These are phyloP conservation scores for Penicillium coprophilum DNA, from an alignment of 495 filamentous ascomycete species.

Conservation along the genomic window DNA sequence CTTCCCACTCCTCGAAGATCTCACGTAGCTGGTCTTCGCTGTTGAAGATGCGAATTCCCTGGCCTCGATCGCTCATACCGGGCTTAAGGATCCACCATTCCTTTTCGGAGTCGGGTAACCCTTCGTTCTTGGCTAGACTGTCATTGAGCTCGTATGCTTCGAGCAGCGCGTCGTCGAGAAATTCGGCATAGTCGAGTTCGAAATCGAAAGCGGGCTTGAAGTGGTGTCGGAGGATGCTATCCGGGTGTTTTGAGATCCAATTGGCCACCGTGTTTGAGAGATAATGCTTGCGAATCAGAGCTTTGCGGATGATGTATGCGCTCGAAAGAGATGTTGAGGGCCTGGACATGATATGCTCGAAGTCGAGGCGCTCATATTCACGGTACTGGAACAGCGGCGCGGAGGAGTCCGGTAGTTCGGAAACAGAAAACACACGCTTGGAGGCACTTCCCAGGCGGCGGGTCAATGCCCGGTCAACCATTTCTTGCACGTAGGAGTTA, in stretches of 20 bases:
- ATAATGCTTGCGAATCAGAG: slow-evolving; percentile 95
- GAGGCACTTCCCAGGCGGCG: slow-evolving; percentile 53
- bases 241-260: slow-evolving; percentile 80
- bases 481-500: slow-evolving; percentile 79
- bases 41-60: slow-evolving; percentile 87
- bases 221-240: slow-evolving; percentile 62
- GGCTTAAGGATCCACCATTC: slow-evolving; percentile 99
- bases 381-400: slow-evolving; percentile 73
- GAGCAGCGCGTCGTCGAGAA: slow-evolving; percentile 86
- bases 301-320: slow-evolving; percentile 92
- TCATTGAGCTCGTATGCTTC: slow-evolving; percentile 86
- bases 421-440: slow-evolving; percentile 46
- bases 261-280: slow-evolving; percentile 73
- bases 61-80: slow-evolving; percentile 92
- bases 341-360: slow-evolving; percentile 65
- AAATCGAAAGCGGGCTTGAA: slow-evolving; percentile 77
- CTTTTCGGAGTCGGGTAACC: slow-evolving; percentile 46
- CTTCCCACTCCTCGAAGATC: slow-evolving; percentile 88
- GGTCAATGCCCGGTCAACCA: slow-evolving; percentile 71
- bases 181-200: slow-evolving; percentile 95
- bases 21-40: slow-evolving; percentile 72
- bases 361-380: slow-evolving; percentile 83
- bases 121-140: slow-evolving; percentile 65
- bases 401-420: slow-evolving; percentile 41
- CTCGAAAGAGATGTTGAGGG: slow-evolving; percentile 64